Conservation (phyloP, 352 stramenopile species). For the Peronospora destructor region DNA sequence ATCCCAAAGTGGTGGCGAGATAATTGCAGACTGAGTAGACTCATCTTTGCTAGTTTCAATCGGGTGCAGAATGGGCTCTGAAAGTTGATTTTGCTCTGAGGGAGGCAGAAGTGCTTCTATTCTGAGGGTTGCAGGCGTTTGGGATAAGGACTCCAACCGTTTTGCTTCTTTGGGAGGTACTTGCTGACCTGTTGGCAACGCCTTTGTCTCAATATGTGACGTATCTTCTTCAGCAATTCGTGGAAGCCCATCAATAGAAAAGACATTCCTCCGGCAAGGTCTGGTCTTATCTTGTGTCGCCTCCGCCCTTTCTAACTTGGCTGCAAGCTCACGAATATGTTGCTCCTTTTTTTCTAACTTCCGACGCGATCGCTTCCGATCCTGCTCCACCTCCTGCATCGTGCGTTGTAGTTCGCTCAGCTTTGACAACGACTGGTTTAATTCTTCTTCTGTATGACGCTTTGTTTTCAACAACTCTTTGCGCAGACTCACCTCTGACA, state of each 20-base stretch:
- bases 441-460: conserved; percentile 46
- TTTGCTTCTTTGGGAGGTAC: background rate
- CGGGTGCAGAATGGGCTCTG: conserved; percentile 2
- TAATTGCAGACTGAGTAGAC: conserved; percentile 17
- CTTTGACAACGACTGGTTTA: conserved; percentile 35
- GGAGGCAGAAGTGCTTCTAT: conserved; percentile 1
- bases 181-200: background rate
- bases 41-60: conserved; percentile 5
- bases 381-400: conserved; percentile 34
- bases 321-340: conserved; percentile 32
- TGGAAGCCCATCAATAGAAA: conserved; percentile 19
- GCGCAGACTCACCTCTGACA: conserved; percentile 55
- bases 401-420: conserved; percentile 44
- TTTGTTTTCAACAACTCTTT: conserved; percentile 49
- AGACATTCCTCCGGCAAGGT: conserved; percentile 18
- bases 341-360: conserved; percentile 40
- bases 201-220: conserved; percentile 2
- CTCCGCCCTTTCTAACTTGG: conserved; percentile 32
- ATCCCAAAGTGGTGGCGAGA: conserved; percentile 37
- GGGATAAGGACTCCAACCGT: background rate
- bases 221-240: conserved; percentile 24
- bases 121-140: conserved; percentile 1
- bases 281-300: conserved; percentile 10
- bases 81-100: background rate
- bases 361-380: conserved; percentile 24